These are phyloP conservation scores for Heterobasidion irregulare DNA, from an alignment of 1,284 basidiomycete species.

Conservation along the genomic window DNA sequence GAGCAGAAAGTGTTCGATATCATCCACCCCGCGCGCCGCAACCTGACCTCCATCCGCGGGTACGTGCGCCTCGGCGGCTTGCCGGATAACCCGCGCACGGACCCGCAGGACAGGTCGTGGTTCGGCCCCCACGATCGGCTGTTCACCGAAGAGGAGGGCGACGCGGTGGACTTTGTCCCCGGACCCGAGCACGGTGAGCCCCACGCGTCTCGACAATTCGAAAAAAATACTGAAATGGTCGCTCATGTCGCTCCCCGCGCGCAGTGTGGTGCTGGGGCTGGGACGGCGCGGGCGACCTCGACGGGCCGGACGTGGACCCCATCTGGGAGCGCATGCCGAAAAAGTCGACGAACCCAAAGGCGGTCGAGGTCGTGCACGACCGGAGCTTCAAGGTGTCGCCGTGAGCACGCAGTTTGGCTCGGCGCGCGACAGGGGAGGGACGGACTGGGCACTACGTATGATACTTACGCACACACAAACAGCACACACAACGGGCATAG, in stretches of 20 bases:
- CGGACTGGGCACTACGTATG: no score
- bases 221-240: no score
- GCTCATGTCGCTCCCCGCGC: conserved; percentile 1
- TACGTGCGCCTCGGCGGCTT: conserved; percentile 86
- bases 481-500: no score
- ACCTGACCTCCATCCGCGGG: conserved; percentile 88
- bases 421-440: no score
- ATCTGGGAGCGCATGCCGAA: conserved; percentile 87
- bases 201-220: no score
- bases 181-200: conserved; percentile 83
- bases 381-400: conserved; percentile 25
- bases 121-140: conserved; percentile 91
- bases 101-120: conserved; percentile 93
- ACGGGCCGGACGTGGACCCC: conserved; percentile 91
- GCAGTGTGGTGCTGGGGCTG: conserved; percentile 98
- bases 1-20: conserved; percentile 83
- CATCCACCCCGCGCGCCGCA: conserved; percentile 82
- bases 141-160: conserved; percentile 81
- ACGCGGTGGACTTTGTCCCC: conserved; percentile 64
- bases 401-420: no score
- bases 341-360: conserved; percentile 46
- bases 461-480: no score
- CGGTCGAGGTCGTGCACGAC: conserved; percentile 72
- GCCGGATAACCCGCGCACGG: conserved; percentile 88
- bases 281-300: conserved; percentile 94